Percentiles rank a stretch among this genome's conserved stretches.
Evolutionary conservation across 169 alveolate species (phyloP).

Genomic region (Plasmodium coatneyi): DNA sequence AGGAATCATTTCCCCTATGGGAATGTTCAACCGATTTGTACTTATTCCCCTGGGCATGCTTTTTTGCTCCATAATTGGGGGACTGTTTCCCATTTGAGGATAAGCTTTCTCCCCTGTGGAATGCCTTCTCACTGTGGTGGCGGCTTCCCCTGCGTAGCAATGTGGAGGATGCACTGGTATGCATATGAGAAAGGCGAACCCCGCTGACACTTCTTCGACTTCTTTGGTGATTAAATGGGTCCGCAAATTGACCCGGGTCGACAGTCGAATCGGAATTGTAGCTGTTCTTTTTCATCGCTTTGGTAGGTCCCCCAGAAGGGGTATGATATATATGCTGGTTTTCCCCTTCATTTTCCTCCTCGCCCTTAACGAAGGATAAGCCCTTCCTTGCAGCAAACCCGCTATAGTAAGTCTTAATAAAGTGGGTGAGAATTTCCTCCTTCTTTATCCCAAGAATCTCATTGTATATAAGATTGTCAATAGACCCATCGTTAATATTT

Average conservation of each 20-base stretch:
- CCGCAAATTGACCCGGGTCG: constrained; percentile 2
- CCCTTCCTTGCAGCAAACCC: not conserved
- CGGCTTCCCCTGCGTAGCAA: not conserved
- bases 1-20: not conserved
- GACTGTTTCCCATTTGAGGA: not conserved
- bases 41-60: not conserved
- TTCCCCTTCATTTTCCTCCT: not conserved
- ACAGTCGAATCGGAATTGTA: constrained; percentile 11
- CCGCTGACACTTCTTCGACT: constrained; percentile 1
- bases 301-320: not conserved
- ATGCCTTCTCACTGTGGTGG: not conserved
- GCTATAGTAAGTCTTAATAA: constrained; percentile 21
- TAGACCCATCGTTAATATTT: not conserved
- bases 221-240: not conserved
- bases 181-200: not conserved
- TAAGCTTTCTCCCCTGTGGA: not conserved
- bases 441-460: constrained; percentile 50
- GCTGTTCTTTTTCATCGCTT: not conserved
- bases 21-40: not conserved
- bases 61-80: not conserved
- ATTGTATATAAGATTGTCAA: constrained; percentile 62
- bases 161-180: not conserved
- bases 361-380: not conserved
- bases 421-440: constrained; percentile 40
- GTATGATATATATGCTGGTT: not conserved